These are phyloP conservation scores for Leptographium galeiforme DNA, from an alignment of 2,329 filamentous ascomycete species.

Conservation along the genomic window DNA sequence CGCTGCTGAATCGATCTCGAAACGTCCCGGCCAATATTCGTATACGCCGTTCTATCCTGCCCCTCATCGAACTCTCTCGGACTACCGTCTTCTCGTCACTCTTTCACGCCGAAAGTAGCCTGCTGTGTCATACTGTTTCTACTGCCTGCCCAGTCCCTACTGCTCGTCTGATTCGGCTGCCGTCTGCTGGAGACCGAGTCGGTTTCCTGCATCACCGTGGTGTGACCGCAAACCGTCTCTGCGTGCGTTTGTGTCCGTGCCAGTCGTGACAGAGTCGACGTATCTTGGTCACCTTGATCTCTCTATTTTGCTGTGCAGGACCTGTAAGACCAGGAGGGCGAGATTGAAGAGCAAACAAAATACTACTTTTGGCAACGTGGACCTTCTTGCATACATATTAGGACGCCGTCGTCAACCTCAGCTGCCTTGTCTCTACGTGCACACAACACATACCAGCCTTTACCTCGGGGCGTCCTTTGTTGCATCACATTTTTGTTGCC, in stretches of 20 bases:
- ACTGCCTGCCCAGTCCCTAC: not conserved
- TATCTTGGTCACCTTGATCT: not conserved
- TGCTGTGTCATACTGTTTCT: not conserved
- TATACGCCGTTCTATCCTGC: not conserved
- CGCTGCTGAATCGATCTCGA: not conserved
- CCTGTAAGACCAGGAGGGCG: not conserved
- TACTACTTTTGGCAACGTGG: not conserved
- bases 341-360: not conserved
- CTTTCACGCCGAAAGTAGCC: not conserved
- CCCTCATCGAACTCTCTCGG: not conserved
- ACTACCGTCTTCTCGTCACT: not conserved
- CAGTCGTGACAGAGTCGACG: not conserved
- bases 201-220: not conserved
- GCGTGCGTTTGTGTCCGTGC: not conserved
- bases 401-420: not conserved
- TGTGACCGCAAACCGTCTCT: not conserved
- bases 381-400: not conserved
- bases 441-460: not conserved
- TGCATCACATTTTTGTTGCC: not conserved
- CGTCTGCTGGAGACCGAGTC: not conserved
- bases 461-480: not conserved
- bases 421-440: not conserved
- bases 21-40: not conserved
- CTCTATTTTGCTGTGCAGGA: not conserved
- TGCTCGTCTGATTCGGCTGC: not conserved